Evolutionary conservation across 257 asterid species (phyloP).

Genomic region (Petunia axillaris): DNA sequence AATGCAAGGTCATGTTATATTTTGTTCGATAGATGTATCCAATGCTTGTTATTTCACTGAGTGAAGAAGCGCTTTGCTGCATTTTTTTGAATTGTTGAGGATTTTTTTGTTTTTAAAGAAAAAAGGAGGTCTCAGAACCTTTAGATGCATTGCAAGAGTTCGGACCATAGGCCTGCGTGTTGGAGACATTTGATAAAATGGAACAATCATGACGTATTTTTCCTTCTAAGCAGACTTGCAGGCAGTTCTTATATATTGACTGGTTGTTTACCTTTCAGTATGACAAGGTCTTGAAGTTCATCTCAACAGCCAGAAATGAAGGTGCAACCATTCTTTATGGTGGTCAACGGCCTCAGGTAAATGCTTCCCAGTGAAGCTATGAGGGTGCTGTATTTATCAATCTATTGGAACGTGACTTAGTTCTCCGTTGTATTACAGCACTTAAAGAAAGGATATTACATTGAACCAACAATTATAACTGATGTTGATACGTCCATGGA

Average conservation of each 20-base stretch:
- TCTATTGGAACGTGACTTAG: not conserved
- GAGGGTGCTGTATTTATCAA: conserved; percentile 3
- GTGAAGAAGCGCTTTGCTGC: not conserved
- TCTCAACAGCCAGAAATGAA: conserved; percentile 80
- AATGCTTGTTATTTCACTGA: not conserved
- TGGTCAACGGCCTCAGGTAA: conserved; percentile 82
- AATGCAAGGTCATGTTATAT: not conserved
- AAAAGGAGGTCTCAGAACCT: not conserved
- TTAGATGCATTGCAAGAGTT: not conserved
- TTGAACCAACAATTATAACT: conserved; percentile 75
- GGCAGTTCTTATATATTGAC: not conserved
- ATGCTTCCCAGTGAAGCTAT: conserved; percentile 17
- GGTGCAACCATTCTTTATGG: conserved; percentile 86
- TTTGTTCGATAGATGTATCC: not conserved
- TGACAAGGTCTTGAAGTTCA: conserved; percentile 68
- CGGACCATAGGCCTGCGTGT: not conserved
- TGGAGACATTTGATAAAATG: not conserved
- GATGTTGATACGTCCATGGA: conserved; percentile 88
- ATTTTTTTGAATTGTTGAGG: not conserved
- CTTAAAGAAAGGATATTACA: conserved; percentile 75
- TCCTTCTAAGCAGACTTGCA: not conserved
- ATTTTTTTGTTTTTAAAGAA: no score
- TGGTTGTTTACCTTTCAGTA: conserved; percentile 52
- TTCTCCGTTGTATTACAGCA: conserved; percentile 55
- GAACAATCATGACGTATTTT: not conserved